Base-by-base conservation (phyloP, 805 yeast species). In the Starmerella sirachaensis region DNA sequence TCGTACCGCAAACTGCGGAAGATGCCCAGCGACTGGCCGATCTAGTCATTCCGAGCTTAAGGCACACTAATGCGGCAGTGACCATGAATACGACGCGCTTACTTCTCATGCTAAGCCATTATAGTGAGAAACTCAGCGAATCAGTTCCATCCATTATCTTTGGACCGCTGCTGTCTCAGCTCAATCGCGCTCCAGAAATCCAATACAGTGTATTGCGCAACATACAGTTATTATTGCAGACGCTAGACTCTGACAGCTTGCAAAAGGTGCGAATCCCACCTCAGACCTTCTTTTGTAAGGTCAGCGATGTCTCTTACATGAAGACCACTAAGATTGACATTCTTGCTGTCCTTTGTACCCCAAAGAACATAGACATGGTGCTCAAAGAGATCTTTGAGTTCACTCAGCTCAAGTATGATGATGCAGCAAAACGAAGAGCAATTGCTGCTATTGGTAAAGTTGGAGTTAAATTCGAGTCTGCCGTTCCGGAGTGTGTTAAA, bases 321-420 rank as follows among this genome's bases (percentile, higher is more conserved):
- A 83, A 85, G 56, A 88, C 84, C 50, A 81, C 95, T 5, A 88
- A 88, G 53, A 63, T 88, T 31, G 96, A 88, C 54, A 78, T 91
- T 41, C 74, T 88, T 17, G 82, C 80, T 49, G 62, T 83, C 25
- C 62, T 88, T 32, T 93, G 96, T 1, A 69, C 74, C 9, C 29
- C 51, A 75, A 56, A 8, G 81, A 80, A 49, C 64, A 78, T 31
- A 64, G 62, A 5, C 59, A 66, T 26, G 83, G 34, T 88, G 1
- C 61, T 86, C 31, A 61, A 72, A 13, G 97, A 86, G 54, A 58
- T 86, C 36, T 78, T 75, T 45, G 94, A 80, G 50, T 86, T 86
- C 57, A 93, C 33, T 12, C 32, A 93, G 4, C 72, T 84, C 0
- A 94, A 83, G 51, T 76, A 82, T 11, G 95, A 86, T 57, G 70